A percentile compares a stretch with the other conserved stretches of the same genome.
Evolutionary conservation across 2,329 filamentous ascomycete genomes (phyloP).

Genomic region (Xylaria sp.): DNA sequence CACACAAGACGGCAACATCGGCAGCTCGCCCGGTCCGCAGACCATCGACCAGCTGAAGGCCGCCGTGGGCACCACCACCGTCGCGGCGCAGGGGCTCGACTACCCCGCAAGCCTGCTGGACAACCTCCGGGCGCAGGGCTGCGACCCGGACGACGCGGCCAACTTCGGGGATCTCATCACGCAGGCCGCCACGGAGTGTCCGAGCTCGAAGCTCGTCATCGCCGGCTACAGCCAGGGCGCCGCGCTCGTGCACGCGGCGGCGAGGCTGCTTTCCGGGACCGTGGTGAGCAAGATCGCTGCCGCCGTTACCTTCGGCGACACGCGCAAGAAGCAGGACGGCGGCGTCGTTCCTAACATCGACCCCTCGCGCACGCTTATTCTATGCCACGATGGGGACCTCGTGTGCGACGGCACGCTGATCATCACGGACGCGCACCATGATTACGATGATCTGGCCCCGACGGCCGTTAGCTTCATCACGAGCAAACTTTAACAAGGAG

Average conservation of each 20-base stretch:
- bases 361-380: slow-evolving; percentile 52
- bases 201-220: slow-evolving; percentile 54
- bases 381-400: slow-evolving; percentile 61
- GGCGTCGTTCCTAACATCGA: slow-evolving; percentile 50
- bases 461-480: slow-evolving; percentile 36
- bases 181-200: slow-evolving; percentile 53
- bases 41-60: slow-evolving; percentile 65
- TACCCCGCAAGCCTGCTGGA: slow-evolving; percentile 43
- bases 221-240: slow-evolving; percentile 58
- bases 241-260: slow-evolving; percentile 56
- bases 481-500: slow-evolving; percentile 25
- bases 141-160: slow-evolving; percentile 49
- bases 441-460: slow-evolving; percentile 48
- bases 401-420: slow-evolving; percentile 61
- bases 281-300: slow-evolving; percentile 51
- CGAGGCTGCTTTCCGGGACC: slow-evolving; percentile 47
- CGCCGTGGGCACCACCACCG: slow-evolving; percentile 43
- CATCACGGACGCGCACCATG: slow-evolving; percentile 54
- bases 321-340: slow-evolving; percentile 51
- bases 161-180: slow-evolving; percentile 50
- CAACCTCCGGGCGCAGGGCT: slow-evolving; percentile 47
- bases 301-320: slow-evolving; percentile 58
- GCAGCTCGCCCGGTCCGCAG: slow-evolving; percentile 46
- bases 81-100: slow-evolving; percentile 46
- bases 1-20: slow-evolving; percentile 54